Percentiles rank a stretch among this genome's conserved stretches.
Evolutionary conservation across 495 filamentous ascomycete genomes (phyloP).

Genomic region (Aspergillus hancockii): DNA sequence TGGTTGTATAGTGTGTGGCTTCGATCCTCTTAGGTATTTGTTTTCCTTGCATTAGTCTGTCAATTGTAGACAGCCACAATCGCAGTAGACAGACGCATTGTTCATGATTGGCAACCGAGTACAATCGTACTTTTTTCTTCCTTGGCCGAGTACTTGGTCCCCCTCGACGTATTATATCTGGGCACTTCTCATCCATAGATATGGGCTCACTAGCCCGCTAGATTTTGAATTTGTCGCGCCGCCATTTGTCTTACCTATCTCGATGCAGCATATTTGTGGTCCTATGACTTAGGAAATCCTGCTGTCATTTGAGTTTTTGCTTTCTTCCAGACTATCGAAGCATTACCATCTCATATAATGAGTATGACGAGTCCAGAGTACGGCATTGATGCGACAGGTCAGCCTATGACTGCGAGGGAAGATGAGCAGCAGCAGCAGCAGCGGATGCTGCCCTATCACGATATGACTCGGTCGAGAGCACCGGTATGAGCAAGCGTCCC

Average conservation of each 20-base stretch:
- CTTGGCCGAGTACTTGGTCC: slow-evolving; percentile 7
- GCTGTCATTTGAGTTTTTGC: background rate
- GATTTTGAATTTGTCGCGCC: background rate
- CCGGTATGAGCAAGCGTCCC: slow-evolving; percentile 15
- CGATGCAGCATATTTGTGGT: background rate
- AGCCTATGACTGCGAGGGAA: slow-evolving; percentile 12
- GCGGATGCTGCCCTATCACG: slow-evolving; percentile 18
- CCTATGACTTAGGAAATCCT: background rate
- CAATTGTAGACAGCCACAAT: slow-evolving; percentile 24
- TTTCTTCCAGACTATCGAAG: background rate
- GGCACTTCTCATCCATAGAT: slow-evolving; percentile 6
- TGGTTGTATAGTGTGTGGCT: slow-evolving; percentile 5
- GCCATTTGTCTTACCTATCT: background rate
- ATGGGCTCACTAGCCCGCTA: slow-evolving; percentile 1
- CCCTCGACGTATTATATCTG: slow-evolving; percentile 19
- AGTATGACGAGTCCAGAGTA: slow-evolving; percentile 20
- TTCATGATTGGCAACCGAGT: slow-evolving; percentile 2
- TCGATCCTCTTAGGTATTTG: slow-evolving; percentile 24
- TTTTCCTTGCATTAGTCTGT: slow-evolving; percentile 31
- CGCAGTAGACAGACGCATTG: background rate
- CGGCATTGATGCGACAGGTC: slow-evolving; percentile 20
- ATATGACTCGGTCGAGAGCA: slow-evolving; percentile 23
- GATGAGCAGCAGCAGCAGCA: slow-evolving; percentile 14
- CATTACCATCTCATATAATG: background rate
- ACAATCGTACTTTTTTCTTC: slow-evolving; percentile 22